Evolutionary conservation across 257 asterid genomes (phyloP).

Genomic region (Solanum tarapatanum): DNA sequence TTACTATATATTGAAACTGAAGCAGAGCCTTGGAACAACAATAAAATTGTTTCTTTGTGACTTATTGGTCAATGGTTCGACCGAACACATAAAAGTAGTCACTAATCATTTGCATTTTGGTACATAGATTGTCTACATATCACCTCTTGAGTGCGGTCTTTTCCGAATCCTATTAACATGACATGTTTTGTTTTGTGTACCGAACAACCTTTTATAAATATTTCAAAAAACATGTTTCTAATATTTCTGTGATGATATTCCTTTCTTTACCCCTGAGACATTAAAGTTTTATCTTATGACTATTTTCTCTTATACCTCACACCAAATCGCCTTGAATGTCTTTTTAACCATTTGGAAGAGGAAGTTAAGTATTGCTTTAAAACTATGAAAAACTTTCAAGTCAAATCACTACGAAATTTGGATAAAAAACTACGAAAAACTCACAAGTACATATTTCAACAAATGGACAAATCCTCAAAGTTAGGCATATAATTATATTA

Average conservation of each 20-base stretch:
- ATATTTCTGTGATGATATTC: background rate
- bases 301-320: background rate
- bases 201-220: background rate
- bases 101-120: background rate
- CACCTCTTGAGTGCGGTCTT: background rate
- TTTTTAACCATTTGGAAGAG: background rate
- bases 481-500: background rate
- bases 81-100: background rate
- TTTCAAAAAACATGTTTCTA: background rate
- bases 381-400: background rate
- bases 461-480: background rate
- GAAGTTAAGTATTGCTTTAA: background rate
- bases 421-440: background rate
- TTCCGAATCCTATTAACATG: fast-evolving
- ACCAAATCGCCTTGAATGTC: background rate
- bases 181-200: background rate
- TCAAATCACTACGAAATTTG: background rate
- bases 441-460: background rate
- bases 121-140: background rate
- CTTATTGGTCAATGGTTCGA: background rate
- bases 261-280: background rate
- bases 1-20: background rate
- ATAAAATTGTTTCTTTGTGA: background rate
- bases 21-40: background rate
- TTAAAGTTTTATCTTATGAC: no score